Base-by-base conservation (phyloP, 2,329 filamentous ascomycete genomes). In the Capronia epimyces region DNA sequence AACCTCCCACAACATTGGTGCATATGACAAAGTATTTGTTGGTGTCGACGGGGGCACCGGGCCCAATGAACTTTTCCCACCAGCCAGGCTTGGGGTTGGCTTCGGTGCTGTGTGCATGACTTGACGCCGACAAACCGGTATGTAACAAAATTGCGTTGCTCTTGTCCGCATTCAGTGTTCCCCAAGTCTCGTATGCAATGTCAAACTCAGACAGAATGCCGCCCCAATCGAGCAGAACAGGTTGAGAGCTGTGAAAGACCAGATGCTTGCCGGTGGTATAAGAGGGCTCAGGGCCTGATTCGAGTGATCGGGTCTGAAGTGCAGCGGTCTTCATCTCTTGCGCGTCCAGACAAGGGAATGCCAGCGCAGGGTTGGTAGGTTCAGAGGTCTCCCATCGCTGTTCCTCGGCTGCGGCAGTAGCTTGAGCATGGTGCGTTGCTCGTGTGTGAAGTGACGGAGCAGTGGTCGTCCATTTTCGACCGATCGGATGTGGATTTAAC, bases 41-140 rank as follows among this genome's bases (percentile, higher is more conserved):
- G 1, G 93, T 98, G 67, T 98, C 89, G 8, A 98, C 72, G 9
- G 89, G 86, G 16, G 79, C 78, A 0, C 87, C 89, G 0, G 90
- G 86, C 0, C 93, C 93, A 64, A 98, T 97, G 67, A 98, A 98
- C 68, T 86, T 91, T 71, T 98, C 93, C 93, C 93, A 98, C 93
- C 93, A 98, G 2, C 93, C 93, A 0, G 89, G 86, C 67, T 90
- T 86, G 0, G 87, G 80, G 67, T 98, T 98, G 8, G 76, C 74
- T 46, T 80, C 77, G n/a, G 91, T 97, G 51, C 89, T 96, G 65
- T 90, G 90, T 1, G 93, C 93, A 71, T 98, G 93, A 50, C 90
- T 97, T 5, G 90, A 96, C n/a, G 93, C 93, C 0, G 90, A 96
- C 3, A 98, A 77, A 7, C 93, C 93, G 0, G 93, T 98, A 67